Percentiles rank a stretch among this genome's conserved stretches.
These are phyloP conservation scores for Camelina laxa DNA, from an alignment of 345 rosid species.

Conservation along the genomic window DNA sequence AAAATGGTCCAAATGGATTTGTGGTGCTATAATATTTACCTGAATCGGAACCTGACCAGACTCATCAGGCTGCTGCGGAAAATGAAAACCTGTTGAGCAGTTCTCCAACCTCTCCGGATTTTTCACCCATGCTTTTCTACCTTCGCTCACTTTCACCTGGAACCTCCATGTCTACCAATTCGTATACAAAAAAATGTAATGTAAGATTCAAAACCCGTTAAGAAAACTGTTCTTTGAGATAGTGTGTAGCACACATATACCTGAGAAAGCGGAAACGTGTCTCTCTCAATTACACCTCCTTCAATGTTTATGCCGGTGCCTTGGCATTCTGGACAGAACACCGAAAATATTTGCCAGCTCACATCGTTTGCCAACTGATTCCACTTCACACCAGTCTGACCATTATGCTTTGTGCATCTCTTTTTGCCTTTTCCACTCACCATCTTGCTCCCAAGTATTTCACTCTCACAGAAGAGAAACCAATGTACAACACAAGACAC, in stretches of 20 bases:
- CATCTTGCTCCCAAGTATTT: constrained; percentile 56
- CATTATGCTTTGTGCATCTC: constrained; percentile 54
- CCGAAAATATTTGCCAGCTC: constrained; percentile 55
- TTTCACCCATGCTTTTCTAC: constrained; percentile 86
- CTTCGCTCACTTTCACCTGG: constrained; percentile 75
- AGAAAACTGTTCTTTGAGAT: background rate
- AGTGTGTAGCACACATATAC: constrained; percentile 47
- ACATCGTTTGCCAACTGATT: constrained; percentile 39
- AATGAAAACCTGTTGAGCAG: constrained; percentile 81
- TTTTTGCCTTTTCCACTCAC: constrained; percentile 50
- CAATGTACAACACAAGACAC: constrained; percentile 91
- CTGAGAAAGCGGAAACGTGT: constrained; percentile 73
- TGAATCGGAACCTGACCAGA: constrained; percentile 35
- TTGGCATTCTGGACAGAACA: constrained; percentile 95
- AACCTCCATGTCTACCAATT: constrained; percentile 72
- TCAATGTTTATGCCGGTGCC: constrained; percentile 74
- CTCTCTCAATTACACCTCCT: constrained; percentile 66
- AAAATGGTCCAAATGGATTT: background rate
- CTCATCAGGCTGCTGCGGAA: constrained; percentile 54
- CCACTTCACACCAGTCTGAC: constrained; percentile 51
- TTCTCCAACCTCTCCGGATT: constrained; percentile 74
- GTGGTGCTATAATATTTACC: constrained; percentile 46
- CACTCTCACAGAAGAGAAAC: constrained; percentile 83
- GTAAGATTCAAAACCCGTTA: constrained; percentile 7
- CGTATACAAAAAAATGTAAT: background rate